Base-by-base conservation (phyloP, 805 yeast species). In the Trichomonascus vanleenenianus region DNA sequence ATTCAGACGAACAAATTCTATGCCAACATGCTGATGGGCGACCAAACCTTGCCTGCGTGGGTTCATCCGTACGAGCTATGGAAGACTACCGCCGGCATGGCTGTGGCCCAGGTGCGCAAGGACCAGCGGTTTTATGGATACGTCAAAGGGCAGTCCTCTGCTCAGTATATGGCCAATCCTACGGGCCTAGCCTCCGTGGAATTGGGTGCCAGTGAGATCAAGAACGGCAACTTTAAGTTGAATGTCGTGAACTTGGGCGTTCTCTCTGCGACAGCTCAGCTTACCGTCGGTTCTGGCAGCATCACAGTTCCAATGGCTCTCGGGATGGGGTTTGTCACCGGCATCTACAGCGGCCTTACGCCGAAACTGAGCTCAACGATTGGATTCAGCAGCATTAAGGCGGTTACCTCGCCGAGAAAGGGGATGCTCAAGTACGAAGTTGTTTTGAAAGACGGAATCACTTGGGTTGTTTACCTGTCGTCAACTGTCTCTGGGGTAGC, bases 31-130 rank as follows among this genome's bases (percentile, higher is more conserved):
- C 60, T 84, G 10, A 67, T 84, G 34, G 85, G 72, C 1, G 70
- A 71, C 44, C 89, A 82, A 59, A 74, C 76, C 2, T 67, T 74
- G 43, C 83, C 88, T 0, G 73, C 78, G 0, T 84, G 89, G 89
- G 77, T 89, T 0, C 86, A 82, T 53, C 95, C 95, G 1, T 84
- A 83, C 56, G 76, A 83, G 31, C 61, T 83, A 5, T 84, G 87
- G 89, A 69, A 69, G 49, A 65, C 79, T 4, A 14, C 20, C 51
- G 62, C 73, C 49, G 91, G 83, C 2, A 80, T 67, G 60, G 93
- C 85, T 1, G 82, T 81, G 6, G 81, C 77, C 44, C 70, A 79
- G 0, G 62, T 22, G 27, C 27, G 27, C 27, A 22, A 22, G 27
- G 8, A 8, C 27, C 27, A 71, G 40, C 64, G 76, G 46, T 71